These are phyloP conservation scores for Xylaria scruposa DNA, from an alignment of 495 filamentous ascomycete species.

Conservation along the genomic window DNA sequence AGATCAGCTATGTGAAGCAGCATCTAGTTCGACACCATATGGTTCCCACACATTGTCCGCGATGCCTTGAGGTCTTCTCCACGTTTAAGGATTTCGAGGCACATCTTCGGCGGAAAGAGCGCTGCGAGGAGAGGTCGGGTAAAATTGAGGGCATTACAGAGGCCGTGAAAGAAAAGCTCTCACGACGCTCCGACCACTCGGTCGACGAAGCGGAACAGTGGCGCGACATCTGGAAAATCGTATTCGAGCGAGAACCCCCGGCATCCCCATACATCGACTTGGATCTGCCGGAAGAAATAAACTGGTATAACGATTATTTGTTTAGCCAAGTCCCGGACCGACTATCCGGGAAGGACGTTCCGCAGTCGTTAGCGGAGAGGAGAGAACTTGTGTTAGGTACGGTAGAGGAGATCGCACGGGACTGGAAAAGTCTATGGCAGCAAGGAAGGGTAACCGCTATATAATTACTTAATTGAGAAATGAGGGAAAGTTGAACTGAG, in stretches of 20 bases:
- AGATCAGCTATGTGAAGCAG: slow-evolving; percentile 13
- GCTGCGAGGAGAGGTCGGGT: background rate
- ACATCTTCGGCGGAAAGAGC: background rate
- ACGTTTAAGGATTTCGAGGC: background rate
- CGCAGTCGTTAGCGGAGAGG: background rate
- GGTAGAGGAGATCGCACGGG: background rate
- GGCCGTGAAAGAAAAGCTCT: background rate
- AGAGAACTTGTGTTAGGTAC: background rate
- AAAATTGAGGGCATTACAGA: background rate
- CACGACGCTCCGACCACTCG: background rate
- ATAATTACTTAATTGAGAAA: too few species aligned
- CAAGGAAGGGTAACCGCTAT: background rate
- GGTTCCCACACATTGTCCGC: background rate
- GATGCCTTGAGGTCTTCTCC: background rate
- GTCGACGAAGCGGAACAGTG: background rate
- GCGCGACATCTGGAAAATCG: background rate
- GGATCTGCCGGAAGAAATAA: slow-evolving; percentile 2
- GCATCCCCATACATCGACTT: background rate
- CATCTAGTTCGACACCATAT: slow-evolving; percentile 1
- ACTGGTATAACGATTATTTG: background rate
- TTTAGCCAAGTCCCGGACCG: background rate
- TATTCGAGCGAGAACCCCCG: background rate
- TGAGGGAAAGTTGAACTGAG: too few species aligned
- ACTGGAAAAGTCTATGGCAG: background rate
- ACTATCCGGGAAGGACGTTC: background rate